phyloP scores from a whole-genome alignment of 768 basidiomycete genomes.

The Phallus indusiatus region DNA sequence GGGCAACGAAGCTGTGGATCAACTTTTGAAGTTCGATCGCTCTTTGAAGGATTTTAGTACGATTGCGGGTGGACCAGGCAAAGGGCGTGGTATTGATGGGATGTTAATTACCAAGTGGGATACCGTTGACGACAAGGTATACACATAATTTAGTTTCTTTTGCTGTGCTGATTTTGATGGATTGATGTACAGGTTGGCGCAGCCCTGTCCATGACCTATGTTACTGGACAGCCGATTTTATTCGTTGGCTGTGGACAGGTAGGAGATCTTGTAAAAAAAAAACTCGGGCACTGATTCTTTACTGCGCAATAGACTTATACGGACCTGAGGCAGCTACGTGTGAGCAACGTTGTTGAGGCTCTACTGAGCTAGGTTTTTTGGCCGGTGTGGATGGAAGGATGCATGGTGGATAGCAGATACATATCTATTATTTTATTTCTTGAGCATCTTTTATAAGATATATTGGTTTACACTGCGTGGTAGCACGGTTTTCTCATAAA shows the following conservation, averaged over 20 bases:
- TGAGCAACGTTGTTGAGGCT: constrained; percentile 88
- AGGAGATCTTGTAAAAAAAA: constrained; percentile 17
- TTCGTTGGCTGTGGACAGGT: constrained; percentile 99
- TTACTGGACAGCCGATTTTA: constrained; percentile 95
- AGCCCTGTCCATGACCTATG: constrained; percentile 97
- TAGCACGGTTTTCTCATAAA: no score
- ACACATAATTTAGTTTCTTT: constrained; percentile 14
- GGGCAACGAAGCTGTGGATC: constrained; percentile 98
- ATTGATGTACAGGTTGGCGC: constrained; percentile 74
- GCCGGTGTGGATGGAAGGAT: neutral
- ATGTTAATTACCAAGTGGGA: constrained; percentile 99
- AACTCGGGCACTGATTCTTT: constrained; percentile 6
- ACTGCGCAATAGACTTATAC: constrained; percentile 84
- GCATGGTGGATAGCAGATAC: neutral
- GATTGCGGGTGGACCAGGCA: constrained; percentile 46
- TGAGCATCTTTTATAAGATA: no score
- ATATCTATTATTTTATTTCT: neutral
- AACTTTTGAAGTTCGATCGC: constrained; percentile 92
- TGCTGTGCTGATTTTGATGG: constrained; percentile 3
- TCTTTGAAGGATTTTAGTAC: constrained; percentile 88
- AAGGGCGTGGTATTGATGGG: constrained; percentile 91
- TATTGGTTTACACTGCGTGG: no score
- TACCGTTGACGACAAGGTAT: constrained; percentile 92
- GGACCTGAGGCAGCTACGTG: constrained; percentile 83
- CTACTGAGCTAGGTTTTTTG: constrained; percentile 54